These are phyloP conservation scores for Cutaneotrichosporon curvatum DNA, from an alignment of 1,284 basidiomycete genomes.

Conservation along the genomic window DNA sequence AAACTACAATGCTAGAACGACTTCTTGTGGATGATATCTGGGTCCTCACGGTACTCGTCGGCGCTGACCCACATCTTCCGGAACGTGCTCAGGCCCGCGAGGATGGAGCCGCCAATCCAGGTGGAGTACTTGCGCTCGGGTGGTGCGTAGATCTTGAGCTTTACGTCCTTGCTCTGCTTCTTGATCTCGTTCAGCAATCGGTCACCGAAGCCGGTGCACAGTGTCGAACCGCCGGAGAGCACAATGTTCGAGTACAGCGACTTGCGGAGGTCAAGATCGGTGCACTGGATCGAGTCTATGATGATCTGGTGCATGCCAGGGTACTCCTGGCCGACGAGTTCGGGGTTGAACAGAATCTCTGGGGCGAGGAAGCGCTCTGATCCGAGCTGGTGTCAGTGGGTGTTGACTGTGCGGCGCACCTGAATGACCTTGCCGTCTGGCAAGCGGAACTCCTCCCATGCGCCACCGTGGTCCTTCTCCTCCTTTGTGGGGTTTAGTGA, in stretches of 20 bases:
- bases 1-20: constrained; percentile 28
- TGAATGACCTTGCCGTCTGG: constrained; percentile 93
- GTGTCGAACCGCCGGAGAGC: constrained; percentile 89
- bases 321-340: constrained; percentile 92
- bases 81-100: constrained; percentile 93
- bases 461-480: constrained; percentile 74
- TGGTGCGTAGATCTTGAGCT: constrained; percentile 98
- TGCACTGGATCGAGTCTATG: constrained; percentile 52
- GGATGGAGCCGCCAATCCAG: constrained; percentile 96
- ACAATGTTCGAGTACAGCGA: constrained; percentile 95
- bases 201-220: constrained; percentile 93
- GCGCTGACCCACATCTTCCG: constrained; percentile 99
- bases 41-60: constrained; percentile 99
- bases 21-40: constrained; percentile 79
- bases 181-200: constrained; percentile 91
- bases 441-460: constrained; percentile 81
- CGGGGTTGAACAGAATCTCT: constrained; percentile 96
- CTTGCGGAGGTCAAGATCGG: constrained; percentile 76
- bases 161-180: constrained; percentile 93
- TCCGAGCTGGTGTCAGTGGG: constrained; percentile 59
- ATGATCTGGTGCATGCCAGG: constrained; percentile 85
- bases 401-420: constrained; percentile 49
- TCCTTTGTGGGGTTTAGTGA: constrained; percentile 86
- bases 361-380: constrained; percentile 93
- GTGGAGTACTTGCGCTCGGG: constrained; percentile 96